Conservation (phyloP, 2,329 filamentous ascomycete species). For the Ceratocystis huliohia region DNA sequence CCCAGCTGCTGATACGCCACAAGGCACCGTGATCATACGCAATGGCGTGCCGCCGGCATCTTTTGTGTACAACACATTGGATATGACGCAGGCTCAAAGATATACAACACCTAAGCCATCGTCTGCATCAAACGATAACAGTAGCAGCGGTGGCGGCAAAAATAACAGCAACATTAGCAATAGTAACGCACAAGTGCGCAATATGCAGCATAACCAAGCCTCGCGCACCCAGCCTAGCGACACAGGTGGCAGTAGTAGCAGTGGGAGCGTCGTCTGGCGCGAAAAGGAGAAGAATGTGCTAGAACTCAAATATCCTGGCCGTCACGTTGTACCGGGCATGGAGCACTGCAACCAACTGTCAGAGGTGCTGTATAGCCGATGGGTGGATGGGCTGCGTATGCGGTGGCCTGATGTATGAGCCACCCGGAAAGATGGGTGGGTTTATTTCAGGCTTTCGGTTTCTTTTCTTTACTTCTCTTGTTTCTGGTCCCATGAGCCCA, state of each 20-base stretch:
- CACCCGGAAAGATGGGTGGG: neutral
- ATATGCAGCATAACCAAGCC: constrained; percentile 54
- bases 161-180: neutral
- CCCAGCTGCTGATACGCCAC: constrained; percentile 30
- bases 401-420: constrained; percentile 45
- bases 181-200: constrained; percentile 43
- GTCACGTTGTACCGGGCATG: constrained; percentile 56
- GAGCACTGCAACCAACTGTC: constrained; percentile 83
- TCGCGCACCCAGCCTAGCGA: constrained; percentile 31
- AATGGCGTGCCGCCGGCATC: constrained; percentile 6
- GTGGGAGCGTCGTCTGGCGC: constrained; percentile 14
- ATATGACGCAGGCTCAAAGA: constrained; percentile 16
- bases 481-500: neutral
- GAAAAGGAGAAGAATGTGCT: constrained; percentile 29
- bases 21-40: constrained; percentile 43
- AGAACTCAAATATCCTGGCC: constrained; percentile 43
- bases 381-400: constrained; percentile 69
- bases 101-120: constrained; percentile 22
- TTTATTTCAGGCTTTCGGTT: neutral
- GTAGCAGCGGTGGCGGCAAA: neutral
- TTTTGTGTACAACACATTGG: constrained; percentile 15
- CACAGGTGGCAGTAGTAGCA: constrained; percentile 24
- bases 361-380: constrained; percentile 80
- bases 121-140: neutral
- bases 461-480: neutral